These are phyloP conservation scores for Agapanthus africanus DNA, from an alignment of 106 monocot species.

Conservation along the genomic window DNA sequence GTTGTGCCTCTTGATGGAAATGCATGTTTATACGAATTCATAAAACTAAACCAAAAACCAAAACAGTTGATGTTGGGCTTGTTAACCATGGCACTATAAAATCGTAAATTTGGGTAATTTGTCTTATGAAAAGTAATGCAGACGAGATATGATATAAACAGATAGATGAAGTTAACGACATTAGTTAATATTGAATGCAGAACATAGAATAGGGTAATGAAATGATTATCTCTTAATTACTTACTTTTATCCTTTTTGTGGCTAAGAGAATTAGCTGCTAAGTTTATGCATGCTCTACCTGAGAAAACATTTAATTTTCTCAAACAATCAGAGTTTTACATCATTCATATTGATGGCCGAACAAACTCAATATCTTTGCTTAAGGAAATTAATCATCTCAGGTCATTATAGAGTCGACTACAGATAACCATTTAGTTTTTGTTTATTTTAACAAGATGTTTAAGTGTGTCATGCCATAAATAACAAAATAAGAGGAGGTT, in stretches of 20 bases:
- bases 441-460: no score
- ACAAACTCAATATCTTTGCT: no score
- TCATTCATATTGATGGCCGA: no score
- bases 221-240: background rate
- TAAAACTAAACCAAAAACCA: background rate
- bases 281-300: background rate
- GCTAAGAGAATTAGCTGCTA: background rate
- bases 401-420: no score
- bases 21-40: background rate
- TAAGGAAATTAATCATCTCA: no score
- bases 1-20: no score
- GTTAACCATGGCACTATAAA: background rate
- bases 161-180: background rate
- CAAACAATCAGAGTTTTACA: no score
- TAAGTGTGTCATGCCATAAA: background rate
- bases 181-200: no score
- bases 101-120: background rate
- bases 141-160: background rate
- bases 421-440: no score
- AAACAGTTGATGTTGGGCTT: background rate
- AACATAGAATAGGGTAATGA: background rate
- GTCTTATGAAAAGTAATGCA: background rate
- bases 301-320: background rate
- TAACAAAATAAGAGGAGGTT: background rate
- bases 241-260: background rate